These are phyloP conservation scores for Claviceps fusiformis DNA, from an alignment of 2,329 filamentous ascomycete species.

Conservation along the genomic window DNA sequence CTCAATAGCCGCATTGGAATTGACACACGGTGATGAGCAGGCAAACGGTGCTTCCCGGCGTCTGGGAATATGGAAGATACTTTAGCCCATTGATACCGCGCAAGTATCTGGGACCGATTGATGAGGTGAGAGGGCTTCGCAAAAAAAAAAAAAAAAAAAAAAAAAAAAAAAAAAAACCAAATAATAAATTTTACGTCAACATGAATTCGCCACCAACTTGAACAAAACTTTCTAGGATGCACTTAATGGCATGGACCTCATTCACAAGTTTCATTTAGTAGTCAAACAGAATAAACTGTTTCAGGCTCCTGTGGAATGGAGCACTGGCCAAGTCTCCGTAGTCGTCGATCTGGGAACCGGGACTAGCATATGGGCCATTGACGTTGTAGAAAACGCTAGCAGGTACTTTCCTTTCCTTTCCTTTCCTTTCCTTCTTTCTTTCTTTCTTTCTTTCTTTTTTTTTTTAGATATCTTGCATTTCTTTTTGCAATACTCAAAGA, in stretches of 20 bases:
- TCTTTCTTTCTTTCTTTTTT: too few relatives aligned
- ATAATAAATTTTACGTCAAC: background rate
- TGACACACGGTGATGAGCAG: background rate
- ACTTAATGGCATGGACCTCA: constrained; percentile 66
- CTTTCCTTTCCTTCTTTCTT: too few relatives aligned
- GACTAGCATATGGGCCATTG: constrained; percentile 83
- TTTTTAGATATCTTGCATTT: background rate
- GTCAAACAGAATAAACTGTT: constrained; percentile 29
- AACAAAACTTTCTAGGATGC: constrained; percentile 37
- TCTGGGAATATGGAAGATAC: constrained; percentile 50
- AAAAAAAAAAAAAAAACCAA: background rate
- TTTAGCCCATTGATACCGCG: constrained; percentile 57
- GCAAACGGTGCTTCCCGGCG: constrained; percentile 10
- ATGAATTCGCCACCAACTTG: background rate
- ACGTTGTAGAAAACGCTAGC: constrained; percentile 45
- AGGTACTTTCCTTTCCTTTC: background rate
- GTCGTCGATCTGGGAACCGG: constrained; percentile 66
- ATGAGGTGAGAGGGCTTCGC: constrained; percentile 42
- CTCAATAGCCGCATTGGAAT: background rate
- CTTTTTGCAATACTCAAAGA: too few relatives aligned
- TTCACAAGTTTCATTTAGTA: constrained; percentile 63
- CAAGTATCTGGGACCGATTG: constrained; percentile 65
- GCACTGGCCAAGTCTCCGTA: constrained; percentile 13
- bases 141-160: too few relatives aligned
- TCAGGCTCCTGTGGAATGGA: constrained; percentile 7